Evolutionary conservation across 2,329 filamentous ascomycete species (phyloP).

Genomic region (Penicillium corylophilum): DNA sequence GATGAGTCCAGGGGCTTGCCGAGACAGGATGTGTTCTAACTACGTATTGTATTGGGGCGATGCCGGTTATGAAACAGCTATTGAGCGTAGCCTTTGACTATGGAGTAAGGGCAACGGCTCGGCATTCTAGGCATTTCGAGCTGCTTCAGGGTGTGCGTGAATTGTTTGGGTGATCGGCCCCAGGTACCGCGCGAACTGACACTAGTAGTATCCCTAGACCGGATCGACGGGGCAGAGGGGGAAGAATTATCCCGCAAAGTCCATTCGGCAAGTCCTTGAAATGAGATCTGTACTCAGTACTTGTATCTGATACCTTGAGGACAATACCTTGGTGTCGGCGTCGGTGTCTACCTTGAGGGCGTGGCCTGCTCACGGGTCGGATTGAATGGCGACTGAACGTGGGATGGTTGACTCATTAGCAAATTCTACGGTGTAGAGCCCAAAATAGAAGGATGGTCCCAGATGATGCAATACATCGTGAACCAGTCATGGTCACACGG

Average conservation of each 20-base stretch:
- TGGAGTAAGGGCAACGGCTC: background rate
- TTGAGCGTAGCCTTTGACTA: background rate
- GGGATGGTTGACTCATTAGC: slow-evolving; percentile 8
- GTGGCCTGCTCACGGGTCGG: slow-evolving; percentile 9
- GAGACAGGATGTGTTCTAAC: background rate
- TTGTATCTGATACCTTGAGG: background rate
- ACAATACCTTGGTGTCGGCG: too few species aligned
- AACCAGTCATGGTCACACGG: slow-evolving; percentile 8
- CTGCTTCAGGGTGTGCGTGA: slow-evolving; percentile 7
- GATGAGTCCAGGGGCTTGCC: background rate
- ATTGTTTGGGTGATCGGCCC: slow-evolving; percentile 15
- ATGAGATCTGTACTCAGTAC: background rate
- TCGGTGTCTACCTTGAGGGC: background rate
- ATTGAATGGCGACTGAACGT: background rate
- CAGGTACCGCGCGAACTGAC: slow-evolving; percentile 17
- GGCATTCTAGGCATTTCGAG: slow-evolving; percentile 9
- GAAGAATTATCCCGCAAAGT: slow-evolving; percentile 20
- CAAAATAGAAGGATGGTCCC: background rate
- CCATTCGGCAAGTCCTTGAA: background rate
- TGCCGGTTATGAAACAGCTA: background rate
- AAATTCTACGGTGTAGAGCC: background rate
- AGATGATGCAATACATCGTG: slow-evolving; percentile 8
- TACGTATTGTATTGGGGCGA: background rate
- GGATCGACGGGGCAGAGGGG: slow-evolving; percentile 10
- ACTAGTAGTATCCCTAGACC: slow-evolving; percentile 14